A percentile compares a stretch with the other conserved stretches of the same genome.
Evolutionary conservation across 2,329 filamentous ascomycete genomes (phyloP).

Genomic region (Sphaerulina musiva): DNA sequence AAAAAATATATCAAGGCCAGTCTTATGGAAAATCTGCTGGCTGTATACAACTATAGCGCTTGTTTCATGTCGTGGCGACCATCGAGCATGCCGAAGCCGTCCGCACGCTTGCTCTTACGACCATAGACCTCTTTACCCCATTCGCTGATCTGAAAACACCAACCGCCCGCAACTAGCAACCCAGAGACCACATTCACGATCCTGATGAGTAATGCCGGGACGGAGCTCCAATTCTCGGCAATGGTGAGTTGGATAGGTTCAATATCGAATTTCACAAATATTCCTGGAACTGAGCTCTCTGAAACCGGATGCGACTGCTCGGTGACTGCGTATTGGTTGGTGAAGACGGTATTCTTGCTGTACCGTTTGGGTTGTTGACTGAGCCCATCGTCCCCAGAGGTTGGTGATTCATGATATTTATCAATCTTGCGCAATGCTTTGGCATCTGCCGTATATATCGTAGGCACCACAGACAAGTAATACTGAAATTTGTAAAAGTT

Average conservation of each 20-base stretch:
- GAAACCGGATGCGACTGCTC: slow-evolving; percentile 69
- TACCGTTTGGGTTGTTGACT: slow-evolving; percentile 31
- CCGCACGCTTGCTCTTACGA: slow-evolving; percentile 15
- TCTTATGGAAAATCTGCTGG: not conserved
- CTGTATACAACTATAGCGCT: slow-evolving; percentile 11
- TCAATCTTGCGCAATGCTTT: slow-evolving; percentile 36
- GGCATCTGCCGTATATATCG: slow-evolving; percentile 63
- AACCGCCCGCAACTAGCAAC: slow-evolving; percentile 86
- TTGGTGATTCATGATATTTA: slow-evolving; percentile 38
- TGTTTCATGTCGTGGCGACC: slow-evolving; percentile 20
- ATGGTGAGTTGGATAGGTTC: slow-evolving; percentile 87
- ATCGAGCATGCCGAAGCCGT: slow-evolving; percentile 22
- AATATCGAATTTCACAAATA: slow-evolving; percentile 99
- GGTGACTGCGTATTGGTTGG: slow-evolving; percentile 97
- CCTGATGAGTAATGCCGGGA: slow-evolving; percentile 70
- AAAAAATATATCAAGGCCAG: not conserved
- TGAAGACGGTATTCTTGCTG: slow-evolving; percentile 61
- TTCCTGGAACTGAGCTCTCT: slow-evolving; percentile 69
- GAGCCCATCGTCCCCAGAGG: slow-evolving; percentile 34
- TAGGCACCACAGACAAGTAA: slow-evolving; percentile 91
- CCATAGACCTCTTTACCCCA: slow-evolving; percentile 53
- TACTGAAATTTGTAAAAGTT: slow-evolving; percentile 98
- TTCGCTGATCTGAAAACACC: slow-evolving; percentile 79
- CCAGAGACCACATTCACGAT: slow-evolving; percentile 86
- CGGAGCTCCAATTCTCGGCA: slow-evolving; percentile 68